Evolutionary conservation across 352 stramenopile species (phyloP).

Genomic region (Elongisporangium undulatum): DNA sequence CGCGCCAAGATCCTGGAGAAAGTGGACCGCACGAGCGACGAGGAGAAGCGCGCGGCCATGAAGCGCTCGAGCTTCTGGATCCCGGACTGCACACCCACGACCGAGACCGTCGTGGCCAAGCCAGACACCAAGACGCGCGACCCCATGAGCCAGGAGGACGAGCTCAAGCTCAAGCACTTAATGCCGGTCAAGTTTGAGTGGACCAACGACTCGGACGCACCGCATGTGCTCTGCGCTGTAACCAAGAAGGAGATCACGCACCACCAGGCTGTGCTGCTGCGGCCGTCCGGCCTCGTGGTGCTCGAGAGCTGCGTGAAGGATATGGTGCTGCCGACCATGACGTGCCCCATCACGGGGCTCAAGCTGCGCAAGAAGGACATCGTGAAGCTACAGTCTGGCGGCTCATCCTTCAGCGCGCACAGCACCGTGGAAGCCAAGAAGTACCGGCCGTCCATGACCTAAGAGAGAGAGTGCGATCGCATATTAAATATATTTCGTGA

Average conservation of each 20-base stretch:
- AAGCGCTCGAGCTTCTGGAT: constrained; percentile 87
- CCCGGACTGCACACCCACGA: constrained; percentile 68
- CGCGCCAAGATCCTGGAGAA: constrained; percentile 60
- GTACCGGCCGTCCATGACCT: constrained; percentile 77
- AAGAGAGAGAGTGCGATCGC: neutral
- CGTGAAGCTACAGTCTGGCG: constrained; percentile 66
- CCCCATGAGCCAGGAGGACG: constrained; percentile 69
- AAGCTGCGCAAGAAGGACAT: constrained; percentile 88
- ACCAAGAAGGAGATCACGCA: constrained; percentile 85
- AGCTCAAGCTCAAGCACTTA: constrained; percentile 85
- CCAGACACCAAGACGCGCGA: constrained; percentile 75
- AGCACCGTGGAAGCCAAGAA: constrained; percentile 87
- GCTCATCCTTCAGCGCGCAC: constrained; percentile 79
- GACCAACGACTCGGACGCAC: constrained; percentile 22
- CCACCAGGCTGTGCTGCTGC: constrained; percentile 66
- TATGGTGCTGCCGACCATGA: constrained; percentile 84
- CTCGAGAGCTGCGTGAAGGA: constrained; percentile 77
- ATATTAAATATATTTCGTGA: constrained; percentile 49
- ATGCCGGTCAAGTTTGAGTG: constrained; percentile 86
- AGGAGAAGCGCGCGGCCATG: constrained; percentile 72
- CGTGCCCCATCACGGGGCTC: constrained; percentile 73
- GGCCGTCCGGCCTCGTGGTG: constrained; percentile 76
- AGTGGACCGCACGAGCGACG: constrained; percentile 66
- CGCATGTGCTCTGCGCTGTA: constrained; percentile 63
- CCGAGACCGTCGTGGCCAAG: constrained; percentile 40